Evolutionary conservation across 352 stramenopile species (phyloP), one percentile per base, ranked within the genome.

Genomic region (Chrysophaeum taylorii): DNA sequence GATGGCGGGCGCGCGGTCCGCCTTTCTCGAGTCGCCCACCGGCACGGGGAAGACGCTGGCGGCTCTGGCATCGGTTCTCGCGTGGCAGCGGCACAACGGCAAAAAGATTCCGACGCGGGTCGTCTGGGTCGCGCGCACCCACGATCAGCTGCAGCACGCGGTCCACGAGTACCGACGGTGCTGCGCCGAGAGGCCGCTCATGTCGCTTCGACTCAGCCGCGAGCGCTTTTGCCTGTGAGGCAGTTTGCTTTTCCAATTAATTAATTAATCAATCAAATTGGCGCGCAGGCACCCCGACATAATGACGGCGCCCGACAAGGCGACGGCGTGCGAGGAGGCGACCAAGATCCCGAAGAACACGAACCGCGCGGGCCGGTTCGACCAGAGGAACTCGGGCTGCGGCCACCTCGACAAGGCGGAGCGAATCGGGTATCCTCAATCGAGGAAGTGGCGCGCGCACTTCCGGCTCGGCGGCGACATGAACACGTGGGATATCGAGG

Each of bases 41-140:
- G 94, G 94, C 53, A 98, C 94, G 0, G 94, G 94, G 63, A 98
- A 98, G 86, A 98, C 94, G 23, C 78, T 98, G 0, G 98, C 90
- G 76, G 80, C 98, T 45, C 79, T 99, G 0, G 97, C 90, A 70
- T 85, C 91, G 53, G 92, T 92, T 25, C 75, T 98, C 18, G 92
- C 91, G 36, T 99, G 93, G 93, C 57, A 66, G 57, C 57, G 35
- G 16, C 16, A 15, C 12, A 42, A 66, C 57, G 27, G 2, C 15
- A 61, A 70, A n/a, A 70, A 77, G 50, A 68, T 89, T 18, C 89
- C 91, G 9, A 88, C 90, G 35, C 31, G 57, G 9, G 98, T 99
- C 72, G 96, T 99, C 76, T 99, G 98, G 76, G 95, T 94, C 64
- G 97, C 93, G 38, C 82, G 95, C 27, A 99, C 95, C 1, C 95